Evolutionary conservation across 108 stramenopile genomes (phyloP), one percentile per base, ranked within the genome.

Genomic region (Aureococcus anophagefferens): DNA sequence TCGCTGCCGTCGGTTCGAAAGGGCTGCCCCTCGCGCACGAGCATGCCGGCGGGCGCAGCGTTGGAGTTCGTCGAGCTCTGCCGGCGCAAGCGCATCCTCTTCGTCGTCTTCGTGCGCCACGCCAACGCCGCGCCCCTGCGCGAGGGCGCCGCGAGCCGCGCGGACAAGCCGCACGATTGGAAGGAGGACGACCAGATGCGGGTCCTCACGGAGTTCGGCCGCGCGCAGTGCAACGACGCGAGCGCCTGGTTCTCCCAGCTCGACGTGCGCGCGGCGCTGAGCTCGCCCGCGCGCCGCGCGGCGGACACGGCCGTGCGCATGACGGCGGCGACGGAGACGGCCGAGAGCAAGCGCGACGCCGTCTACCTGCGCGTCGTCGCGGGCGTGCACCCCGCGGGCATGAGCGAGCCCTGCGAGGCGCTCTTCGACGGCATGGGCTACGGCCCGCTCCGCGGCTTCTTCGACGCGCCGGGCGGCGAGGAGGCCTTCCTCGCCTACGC

Each of bases 401-500:
- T 69, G 68, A 51, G 46, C 31, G 46, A 69, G 21, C 15, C 46
- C 46, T 69, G 68, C 68, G 68, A 69, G 68, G 30, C 16, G 30
- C 68, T 69, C 46, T 69, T 69, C 46, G 68, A 69, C 5, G 21
- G 17, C 46, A 46, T 69, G 46, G 68, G 68, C 68, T 69, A 69
- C 34, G 68, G 68, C 16, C 68, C 68, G 29, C 46, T 69, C n/a
- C 17, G 68, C 13, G 30, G 0, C 7, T 69, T 69, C 68, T 69
- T 69, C 68, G 46, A 44, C 16, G 68, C 68, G 35, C 33, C 36
- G 30, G 68, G 68, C 0, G 68, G 68, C 21, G 68, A 69, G 46
- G 35, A 69, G 31, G 68, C 68, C 68, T 69, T 69, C 68, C 68
- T 46, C 44, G 68, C 33, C 44, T 69, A 69, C 68, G 68, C 30